Evolutionary conservation across 805 yeast species (phyloP), one percentile per base, ranked within the genome.

Genomic region (Starmerella riodocensis): DNA sequence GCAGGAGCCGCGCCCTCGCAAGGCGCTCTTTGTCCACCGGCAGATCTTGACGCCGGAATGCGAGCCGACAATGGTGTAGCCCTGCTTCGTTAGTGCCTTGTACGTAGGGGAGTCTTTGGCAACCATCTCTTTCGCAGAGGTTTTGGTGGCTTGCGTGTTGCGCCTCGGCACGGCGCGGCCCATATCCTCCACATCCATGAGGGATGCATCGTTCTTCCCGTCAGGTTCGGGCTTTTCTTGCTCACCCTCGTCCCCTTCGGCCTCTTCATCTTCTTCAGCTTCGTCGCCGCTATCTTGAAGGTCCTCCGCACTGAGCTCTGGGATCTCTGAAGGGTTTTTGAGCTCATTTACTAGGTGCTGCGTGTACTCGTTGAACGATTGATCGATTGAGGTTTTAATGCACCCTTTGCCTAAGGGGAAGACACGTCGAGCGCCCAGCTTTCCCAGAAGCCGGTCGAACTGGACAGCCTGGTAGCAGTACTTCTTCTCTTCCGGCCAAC

Each of bases 1-100:
- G 63, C 96, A 85, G 2, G 93, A 83, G 2, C 96, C 96, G 51
- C 94, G 72, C 22, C 95, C 94, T 50, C 96, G 70, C 52, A 85
- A 66, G 1, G 95, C 96, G 42, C 91, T 79, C 55, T 86, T 86
- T 0, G 96, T 86, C 96, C 96, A 85, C 53, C 96, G 73, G 54
- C 96, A 85, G 22, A 86, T 82, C 56, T 85, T 85, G 33, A 85
- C 96, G 26, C 96, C 96, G 0, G 94, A 83, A 53, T 85, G 96
- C 0, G 93, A 76, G 4, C 96, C 96, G 29, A 85, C 93, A 46
- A 85, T 75, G 0, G 93, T 80, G 52, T 85, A 85, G 1, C 96
- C 96, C 61, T 85, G 96, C 53, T 85, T 85, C 0, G 95, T 86
- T 39, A 85, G 65, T 6, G 91, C 76, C 46, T 80, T 81, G 59